These are phyloP conservation scores for Theobroma grandiflorum DNA, from an alignment of 441 rosid species.

Conservation along the genomic window DNA sequence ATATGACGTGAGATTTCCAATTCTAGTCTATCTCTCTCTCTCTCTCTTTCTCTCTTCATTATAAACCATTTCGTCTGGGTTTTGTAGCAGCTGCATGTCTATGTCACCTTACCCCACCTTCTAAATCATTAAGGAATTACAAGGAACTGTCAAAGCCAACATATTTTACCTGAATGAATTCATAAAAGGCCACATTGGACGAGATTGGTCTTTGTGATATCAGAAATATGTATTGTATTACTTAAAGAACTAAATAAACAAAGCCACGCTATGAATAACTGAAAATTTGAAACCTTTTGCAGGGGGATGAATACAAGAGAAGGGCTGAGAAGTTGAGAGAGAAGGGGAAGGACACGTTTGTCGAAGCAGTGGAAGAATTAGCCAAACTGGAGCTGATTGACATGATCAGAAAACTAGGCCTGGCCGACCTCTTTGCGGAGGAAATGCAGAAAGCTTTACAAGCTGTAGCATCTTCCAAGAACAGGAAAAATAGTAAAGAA, in stretches of 20 bases:
- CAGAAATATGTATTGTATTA: no score
- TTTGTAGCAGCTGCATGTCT: not conserved
- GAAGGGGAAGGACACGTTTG: slow-evolving; percentile 34
- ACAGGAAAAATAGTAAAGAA: not conserved
- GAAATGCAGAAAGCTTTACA: slow-evolving; percentile 43
- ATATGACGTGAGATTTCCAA: slow-evolving; percentile 39
- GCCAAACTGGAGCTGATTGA: slow-evolving; percentile 50
- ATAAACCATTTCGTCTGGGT: not conserved
- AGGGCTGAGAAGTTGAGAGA: slow-evolving; percentile 24
- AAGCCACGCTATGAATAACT: not conserved
- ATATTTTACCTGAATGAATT: not conserved
- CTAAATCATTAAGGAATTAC: not conserved
- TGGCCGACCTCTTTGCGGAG: slow-evolving; percentile 39
- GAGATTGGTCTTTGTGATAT: no score
- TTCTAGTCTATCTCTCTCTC: not conserved
- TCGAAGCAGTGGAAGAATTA: slow-evolving; percentile 30
- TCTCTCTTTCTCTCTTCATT: not conserved
- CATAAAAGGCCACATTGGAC: not conserved
- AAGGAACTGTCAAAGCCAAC: not conserved
- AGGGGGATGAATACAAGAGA: slow-evolving; percentile 33
- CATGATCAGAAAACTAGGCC: slow-evolving; percentile 43
- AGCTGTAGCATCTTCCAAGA: slow-evolving; percentile 19
- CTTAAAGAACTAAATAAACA: no score
- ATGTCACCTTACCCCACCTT: not conserved
- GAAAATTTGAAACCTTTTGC: slow-evolving; percentile 12